Evolutionary conservation across 225 moss, liverwort and hornwort genomes (phyloP), one percentile per base, ranked within the genome.

Genomic region (Bryum argenteum): DNA sequence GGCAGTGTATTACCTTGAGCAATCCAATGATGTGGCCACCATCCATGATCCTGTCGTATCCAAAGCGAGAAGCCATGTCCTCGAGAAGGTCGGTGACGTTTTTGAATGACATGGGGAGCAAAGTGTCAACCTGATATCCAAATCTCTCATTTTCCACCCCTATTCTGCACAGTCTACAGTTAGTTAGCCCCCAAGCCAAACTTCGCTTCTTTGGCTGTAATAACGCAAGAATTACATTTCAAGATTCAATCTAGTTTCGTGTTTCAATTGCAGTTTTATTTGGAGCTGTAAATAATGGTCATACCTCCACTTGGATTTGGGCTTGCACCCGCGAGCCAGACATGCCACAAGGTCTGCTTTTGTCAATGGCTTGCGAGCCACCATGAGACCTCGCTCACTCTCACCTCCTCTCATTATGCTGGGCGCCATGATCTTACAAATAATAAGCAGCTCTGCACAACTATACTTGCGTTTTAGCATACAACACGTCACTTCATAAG

Each of bases 71-170:
- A 42, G 89, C 78, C 85, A 98, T 74, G 20, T 84, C 85, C 41
- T 89, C 78, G 23, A 98, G 79, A 47, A 98, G 75, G 57, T 66
- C 70, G 28, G 54, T 75, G 69, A 91, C 94, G 63, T 86, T 85
- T 10, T 82, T 75, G 24, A 92, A 94, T 28, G 89, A 81, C 82
- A 94, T 81, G 10, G 98, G 94, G 75, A 81, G 84, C 61, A 94
- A 58, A 17, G 72, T 82, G 21, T 86, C 82, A 54, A 92, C 83
- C 69, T 92, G 88, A 72, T 94, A 98, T 57, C 94, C 98, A 64
- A 98, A 91, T 61, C 94, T 98, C 79, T 98, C 98, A 78, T 98
- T 92, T 81, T 98, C 98, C 42, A 92, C 94, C 47, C 98, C 98
- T 67, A 98, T 94, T 87, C 97, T 97, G 83, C 81, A 65, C 26